Evolutionary conservation across 2,329 filamentous ascomycete species (phyloP).

Genomic region (Fusarium paranaense): DNA sequence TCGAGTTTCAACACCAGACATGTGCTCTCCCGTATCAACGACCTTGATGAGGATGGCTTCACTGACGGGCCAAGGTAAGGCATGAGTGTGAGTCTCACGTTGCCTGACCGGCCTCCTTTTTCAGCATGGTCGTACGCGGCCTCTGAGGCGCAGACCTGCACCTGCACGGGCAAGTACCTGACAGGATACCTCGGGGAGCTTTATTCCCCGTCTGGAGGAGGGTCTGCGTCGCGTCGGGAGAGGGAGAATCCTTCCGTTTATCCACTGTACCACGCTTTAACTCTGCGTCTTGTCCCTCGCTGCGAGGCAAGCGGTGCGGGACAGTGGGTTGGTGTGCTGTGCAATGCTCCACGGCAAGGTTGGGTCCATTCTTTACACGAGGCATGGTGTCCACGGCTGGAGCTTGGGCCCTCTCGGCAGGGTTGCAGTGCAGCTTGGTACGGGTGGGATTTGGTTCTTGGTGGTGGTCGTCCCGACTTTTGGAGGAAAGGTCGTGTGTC

Average conservation of each 20-base stretch:
- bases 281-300: conserved; percentile 2
- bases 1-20: conserved; percentile 16
- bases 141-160: conserved; percentile 26
- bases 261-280: conserved; percentile 10
- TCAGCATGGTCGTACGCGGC: conserved; percentile 22
- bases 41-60: conserved; percentile 14
- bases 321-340: conserved; percentile 29
- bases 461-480: conserved; percentile 26
- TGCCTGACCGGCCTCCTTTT: not conserved
- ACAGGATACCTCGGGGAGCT: conserved; percentile 13
- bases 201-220: conserved; percentile 27
- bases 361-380: conserved; percentile 35
- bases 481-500: conserved; percentile 17
- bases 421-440: conserved; percentile 26
- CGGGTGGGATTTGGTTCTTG: conserved; percentile 30
- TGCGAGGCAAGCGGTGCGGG: conserved; percentile 26
- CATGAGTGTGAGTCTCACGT: not conserved
- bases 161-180: conserved; percentile 4
- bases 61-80: not conserved
- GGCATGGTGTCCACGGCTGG: conserved; percentile 26
- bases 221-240: conserved; percentile 3
- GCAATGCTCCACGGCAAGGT: conserved; percentile 32
- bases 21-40: not conserved
- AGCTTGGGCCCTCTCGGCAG: conserved; percentile 31
- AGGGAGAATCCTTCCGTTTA: conserved; percentile 22